Conservation (phyloP, 2,329 filamentous ascomycete genomes). For the Bipolaris gigantea region DNA sequence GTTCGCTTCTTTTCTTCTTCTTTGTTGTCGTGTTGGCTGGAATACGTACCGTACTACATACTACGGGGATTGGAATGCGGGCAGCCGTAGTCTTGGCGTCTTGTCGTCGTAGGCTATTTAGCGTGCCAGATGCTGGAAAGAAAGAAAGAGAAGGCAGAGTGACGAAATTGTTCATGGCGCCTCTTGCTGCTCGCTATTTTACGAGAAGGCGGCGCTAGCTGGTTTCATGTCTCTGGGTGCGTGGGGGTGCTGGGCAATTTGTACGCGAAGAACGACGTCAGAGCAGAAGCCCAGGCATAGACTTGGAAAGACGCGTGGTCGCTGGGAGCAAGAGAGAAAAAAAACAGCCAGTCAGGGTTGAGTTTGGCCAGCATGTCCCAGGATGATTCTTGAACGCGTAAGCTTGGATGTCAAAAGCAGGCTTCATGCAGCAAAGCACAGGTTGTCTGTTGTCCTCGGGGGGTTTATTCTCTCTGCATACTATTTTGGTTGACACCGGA, state of each 20-base stretch:
- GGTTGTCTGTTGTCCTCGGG: not conserved
- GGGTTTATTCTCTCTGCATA: not conserved
- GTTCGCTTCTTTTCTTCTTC: no score
- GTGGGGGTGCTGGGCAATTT: no score
- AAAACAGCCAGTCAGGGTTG: constrained; percentile 4
- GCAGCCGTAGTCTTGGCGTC: constrained; percentile 20
- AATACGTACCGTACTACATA: not conserved
- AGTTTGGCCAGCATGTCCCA: no score
- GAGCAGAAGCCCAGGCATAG: no score
- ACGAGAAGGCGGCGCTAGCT: no score
- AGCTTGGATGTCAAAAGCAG: constrained; percentile 27
- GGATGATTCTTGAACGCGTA: constrained; percentile 25
- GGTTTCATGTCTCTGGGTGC: no score
- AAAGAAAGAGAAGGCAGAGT: not conserved
- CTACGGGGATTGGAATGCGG: constrained; percentile 19
- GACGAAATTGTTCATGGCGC: no score
- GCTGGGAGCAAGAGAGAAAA: no score
- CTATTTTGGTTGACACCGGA: constrained; percentile 17
- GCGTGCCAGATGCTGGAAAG: not conserved
- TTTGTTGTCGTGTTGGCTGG: no score
- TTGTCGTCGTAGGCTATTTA: not conserved
- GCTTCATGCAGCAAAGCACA: constrained; percentile 21
- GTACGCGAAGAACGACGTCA: no score
- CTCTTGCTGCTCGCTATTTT: not conserved
- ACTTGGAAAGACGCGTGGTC: no score